These are phyloP conservation scores for Fragilaria radians DNA, from an alignment of 108 stramenopile species.

Conservation along the genomic window DNA sequence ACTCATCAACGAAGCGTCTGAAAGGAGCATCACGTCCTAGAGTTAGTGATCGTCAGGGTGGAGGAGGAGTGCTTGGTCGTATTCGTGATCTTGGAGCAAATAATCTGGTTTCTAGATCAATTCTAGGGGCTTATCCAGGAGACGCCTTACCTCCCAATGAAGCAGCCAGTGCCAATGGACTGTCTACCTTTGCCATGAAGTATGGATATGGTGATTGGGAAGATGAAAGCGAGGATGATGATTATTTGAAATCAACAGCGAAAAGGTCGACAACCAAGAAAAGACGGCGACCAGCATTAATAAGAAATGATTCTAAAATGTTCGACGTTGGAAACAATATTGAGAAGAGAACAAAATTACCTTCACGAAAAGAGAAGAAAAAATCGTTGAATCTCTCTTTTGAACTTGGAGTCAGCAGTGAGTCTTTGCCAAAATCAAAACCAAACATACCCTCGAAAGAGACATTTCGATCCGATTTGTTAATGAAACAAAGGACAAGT, in stretches of 20 bases:
- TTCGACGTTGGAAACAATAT: too few relatives aligned
- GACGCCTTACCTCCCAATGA: conserved; percentile 65
- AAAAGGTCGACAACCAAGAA: not conserved
- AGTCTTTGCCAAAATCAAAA: not conserved
- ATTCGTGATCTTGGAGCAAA: conserved; percentile 51
- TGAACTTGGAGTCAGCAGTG: not conserved
- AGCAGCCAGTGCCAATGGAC: conserved; percentile 45
- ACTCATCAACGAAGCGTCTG: conserved; percentile 4
- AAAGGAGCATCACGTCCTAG: conserved; percentile 2
- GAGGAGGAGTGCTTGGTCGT: conserved; percentile 54
- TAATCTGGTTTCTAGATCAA: conserved; percentile 31
- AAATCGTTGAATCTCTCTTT: not conserved
- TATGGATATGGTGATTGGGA: conserved; percentile 80
- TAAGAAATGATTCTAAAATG: not conserved
- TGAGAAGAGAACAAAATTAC: too few relatives aligned
- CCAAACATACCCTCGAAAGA: not conserved
- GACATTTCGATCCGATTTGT: not conserved
- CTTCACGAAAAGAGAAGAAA: not conserved
- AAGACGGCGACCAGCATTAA: not conserved
- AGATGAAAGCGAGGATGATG: conserved; percentile 25
- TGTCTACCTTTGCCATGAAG: conserved; percentile 41
- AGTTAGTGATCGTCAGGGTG: conserved; percentile 40
- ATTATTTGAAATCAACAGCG: conserved; percentile 2
- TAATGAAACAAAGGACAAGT: not conserved
- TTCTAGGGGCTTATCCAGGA: conserved; percentile 76